These are phyloP conservation scores for Geotrichum restrictum DNA, from an alignment of 1,139 yeast species.

Conservation along the genomic window DNA sequence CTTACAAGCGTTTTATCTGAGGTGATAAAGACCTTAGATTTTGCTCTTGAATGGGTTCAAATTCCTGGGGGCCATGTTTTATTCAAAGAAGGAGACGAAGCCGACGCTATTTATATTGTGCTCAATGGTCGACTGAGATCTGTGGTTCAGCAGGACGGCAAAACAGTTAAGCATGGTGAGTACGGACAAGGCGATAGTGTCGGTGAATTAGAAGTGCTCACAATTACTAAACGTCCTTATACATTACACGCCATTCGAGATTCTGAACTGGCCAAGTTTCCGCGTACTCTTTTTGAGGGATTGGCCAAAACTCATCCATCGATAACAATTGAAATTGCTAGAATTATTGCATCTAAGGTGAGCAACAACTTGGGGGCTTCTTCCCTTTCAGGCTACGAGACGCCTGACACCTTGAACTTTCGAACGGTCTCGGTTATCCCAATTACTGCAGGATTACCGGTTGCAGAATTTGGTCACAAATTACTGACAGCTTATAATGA, in stretches of 20 bases:
- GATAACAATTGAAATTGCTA: slow-evolving; percentile 81
- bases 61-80: slow-evolving; percentile 77
- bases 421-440: slow-evolving; percentile 86
- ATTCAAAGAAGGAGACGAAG: slow-evolving; percentile 78
- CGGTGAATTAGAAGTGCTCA: slow-evolving; percentile 91
- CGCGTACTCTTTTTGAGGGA: slow-evolving; percentile 81
- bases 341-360: slow-evolving; percentile 79
- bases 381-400: slow-evolving; percentile 14
- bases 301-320: slow-evolving; percentile 82
- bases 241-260: slow-evolving; percentile 88
- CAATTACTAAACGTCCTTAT: slow-evolving; percentile 69
- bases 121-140: slow-evolving; percentile 86
- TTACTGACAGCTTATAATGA: slow-evolving; percentile 65
- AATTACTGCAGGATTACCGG: slow-evolving; percentile 73
- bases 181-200: slow-evolving; percentile 92
- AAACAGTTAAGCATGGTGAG: slow-evolving; percentile 54
- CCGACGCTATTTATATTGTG: slow-evolving; percentile 89
- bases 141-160: slow-evolving; percentile 40
- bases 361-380: slow-evolving; percentile 29
- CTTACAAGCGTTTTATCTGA: slow-evolving; percentile 63
- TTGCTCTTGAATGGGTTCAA: slow-evolving; percentile 94
- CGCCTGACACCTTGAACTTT: slow-evolving; percentile 37
- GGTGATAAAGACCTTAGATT: slow-evolving; percentile 71
- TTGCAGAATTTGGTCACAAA: slow-evolving; percentile 73
- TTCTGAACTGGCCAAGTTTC: slow-evolving; percentile 89